Evolutionary conservation across 495 filamentous ascomycete genomes (phyloP), one percentile per base, ranked within the genome.

Genomic region (Neurospora sp.): DNA sequence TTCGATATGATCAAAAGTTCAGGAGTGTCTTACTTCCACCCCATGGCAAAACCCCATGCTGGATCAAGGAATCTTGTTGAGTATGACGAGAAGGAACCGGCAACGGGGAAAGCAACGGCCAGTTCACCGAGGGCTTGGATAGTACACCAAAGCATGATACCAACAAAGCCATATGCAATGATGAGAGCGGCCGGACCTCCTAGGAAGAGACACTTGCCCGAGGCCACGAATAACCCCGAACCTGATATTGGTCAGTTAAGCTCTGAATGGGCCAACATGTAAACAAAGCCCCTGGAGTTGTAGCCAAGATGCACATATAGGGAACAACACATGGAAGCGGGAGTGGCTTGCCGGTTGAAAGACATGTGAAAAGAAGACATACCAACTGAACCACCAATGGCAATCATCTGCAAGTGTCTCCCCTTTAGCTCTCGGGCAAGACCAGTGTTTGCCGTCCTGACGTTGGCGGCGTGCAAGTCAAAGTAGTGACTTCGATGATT

Each of bases 21-120:
- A 40, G 31, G 24, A 69, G 73, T 66, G 38, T 87, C 86, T 80
- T 76, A 89, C 86, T 97, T 97, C 95, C 94, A 97, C 37, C 96
- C 96, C 93, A 97, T 97, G 66, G 96, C 94, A 77, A 98, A 98
- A 0, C 96, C 96, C 95, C 94, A 98, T 4, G 95, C 93, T 13
- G 94, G 94, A 77, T 98, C 94, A 11, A 98, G 78, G 78, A 98
- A 98, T 34, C 95, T 89, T 42, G 93, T 97, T 21, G 94, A 97
- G 81, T 94, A 97, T 42, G 93, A 90, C 15, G 94, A 91, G 81
- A 98, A 98, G 28, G 94, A 97, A 72, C 95, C 95, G 54, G 95
- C 92, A 28, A 97, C 91, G 7, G 95, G 95, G 79, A 96, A 97
- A 34, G 93, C 77, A 74, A 98, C 95, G 38, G 94, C 93, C 84